Conservation (phyloP, 176 grass and related monocot genomes). For the Bolboschoenus planiculmis region DNA sequence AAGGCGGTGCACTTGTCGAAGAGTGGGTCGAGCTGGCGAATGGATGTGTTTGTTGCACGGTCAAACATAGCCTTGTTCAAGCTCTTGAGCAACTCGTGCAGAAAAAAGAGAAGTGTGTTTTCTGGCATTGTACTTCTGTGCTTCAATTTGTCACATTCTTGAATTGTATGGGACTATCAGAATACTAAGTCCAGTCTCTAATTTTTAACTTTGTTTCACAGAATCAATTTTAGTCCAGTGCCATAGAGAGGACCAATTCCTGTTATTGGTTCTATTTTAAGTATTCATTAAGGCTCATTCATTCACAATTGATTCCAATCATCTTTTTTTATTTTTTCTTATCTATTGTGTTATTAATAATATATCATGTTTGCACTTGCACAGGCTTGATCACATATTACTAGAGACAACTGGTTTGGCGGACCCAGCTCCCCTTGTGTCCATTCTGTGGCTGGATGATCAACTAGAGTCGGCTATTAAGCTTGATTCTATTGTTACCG, state of each 20-base stretch:
- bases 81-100: constrained; percentile 95
- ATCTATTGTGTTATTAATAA: not conserved
- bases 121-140: not conserved
- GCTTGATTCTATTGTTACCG: constrained; percentile 92
- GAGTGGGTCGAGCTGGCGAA: constrained; percentile 97
- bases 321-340: not conserved
- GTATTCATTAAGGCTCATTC: not conserved
- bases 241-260: not conserved
- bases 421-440: constrained; percentile 84
- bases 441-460: constrained; percentile 92
- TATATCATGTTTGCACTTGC: constrained; percentile 4
- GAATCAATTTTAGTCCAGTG: not conserved
- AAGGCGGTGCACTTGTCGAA: constrained; percentile 77
- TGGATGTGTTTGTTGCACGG: constrained; percentile 92
- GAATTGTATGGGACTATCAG: not conserved
- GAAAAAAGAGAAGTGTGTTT: constrained; percentile 66
- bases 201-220: not conserved
- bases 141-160: not conserved
- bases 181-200: not conserved
- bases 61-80: constrained; percentile 95
- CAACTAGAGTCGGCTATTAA: constrained; percentile 77
- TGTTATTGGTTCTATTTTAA: not conserved
- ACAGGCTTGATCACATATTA: constrained; percentile 97
- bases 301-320: not conserved
- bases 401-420: constrained; percentile 94